These are phyloP conservation scores for Rutidosis leptorrhynchoides DNA, from an alignment of 129 eudicot species.

Conservation along the genomic window DNA sequence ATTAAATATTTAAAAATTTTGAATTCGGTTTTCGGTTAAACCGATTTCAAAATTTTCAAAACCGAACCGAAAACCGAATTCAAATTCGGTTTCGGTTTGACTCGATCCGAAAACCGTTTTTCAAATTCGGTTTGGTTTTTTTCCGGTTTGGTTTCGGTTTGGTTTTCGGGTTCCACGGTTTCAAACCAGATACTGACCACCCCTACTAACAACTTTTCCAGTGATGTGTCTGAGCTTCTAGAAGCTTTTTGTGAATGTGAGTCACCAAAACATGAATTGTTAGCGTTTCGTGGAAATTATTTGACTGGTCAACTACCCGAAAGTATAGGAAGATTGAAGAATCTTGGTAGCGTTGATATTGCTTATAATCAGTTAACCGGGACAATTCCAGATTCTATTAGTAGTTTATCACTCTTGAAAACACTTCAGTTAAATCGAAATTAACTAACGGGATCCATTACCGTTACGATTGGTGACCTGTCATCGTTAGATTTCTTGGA, in stretches of 20 bases:
- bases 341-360: slow-evolving; percentile 4
- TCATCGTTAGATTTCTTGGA: slow-evolving; percentile 14
- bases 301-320: slow-evolving; percentile 12
- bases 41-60: too few species aligned
- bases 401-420: slow-evolving; percentile 16
- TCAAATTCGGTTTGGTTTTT: too few species aligned
- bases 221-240: slow-evolving; percentile 19
- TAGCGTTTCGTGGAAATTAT: slow-evolving; percentile 15
- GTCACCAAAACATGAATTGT: slow-evolving; percentile 6
- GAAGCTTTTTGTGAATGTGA: slow-evolving; percentile 24
- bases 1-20: too few species aligned
- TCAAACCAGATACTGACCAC: too few species aligned
- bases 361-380: slow-evolving; percentile 11
- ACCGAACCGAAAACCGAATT: too few species aligned
- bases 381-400: slow-evolving; percentile 14
- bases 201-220: neutral
- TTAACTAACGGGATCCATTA: slow-evolving; percentile 6
- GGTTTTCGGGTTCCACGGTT: too few species aligned
- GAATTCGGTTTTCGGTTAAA: too few species aligned
- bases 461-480: neutral
- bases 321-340: slow-evolving; percentile 1
- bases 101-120: too few species aligned
- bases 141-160: too few species aligned
- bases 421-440: neutral
- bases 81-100: too few species aligned